A percentile compares a stretch with the other conserved stretches of the same genome.
Evolutionary conservation across 2,329 filamentous ascomycete species (phyloP).

Genomic region (Trichoderma sp.): DNA sequence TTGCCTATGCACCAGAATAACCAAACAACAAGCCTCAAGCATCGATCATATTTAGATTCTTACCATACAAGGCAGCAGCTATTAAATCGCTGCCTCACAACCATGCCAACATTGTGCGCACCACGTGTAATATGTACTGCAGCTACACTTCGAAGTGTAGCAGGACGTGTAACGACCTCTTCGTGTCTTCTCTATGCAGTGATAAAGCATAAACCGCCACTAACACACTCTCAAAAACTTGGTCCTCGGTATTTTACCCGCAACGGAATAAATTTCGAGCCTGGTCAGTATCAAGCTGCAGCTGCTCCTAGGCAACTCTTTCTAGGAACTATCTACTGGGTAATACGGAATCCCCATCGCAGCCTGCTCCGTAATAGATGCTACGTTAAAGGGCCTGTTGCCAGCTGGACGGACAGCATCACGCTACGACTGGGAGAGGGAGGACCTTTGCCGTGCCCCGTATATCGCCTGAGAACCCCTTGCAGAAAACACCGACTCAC

Average conservation of each 20-base stretch:
- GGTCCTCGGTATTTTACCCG: neutral
- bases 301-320: constrained; percentile 11
- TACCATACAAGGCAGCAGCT: neutral
- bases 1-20: neutral
- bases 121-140: neutral
- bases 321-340: neutral
- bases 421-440: neutral
- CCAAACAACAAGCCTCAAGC: neutral
- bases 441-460: neutral
- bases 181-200: neutral
- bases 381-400: neutral
- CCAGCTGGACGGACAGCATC: neutral
- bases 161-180: neutral
- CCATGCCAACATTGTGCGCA: neutral
- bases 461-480: constrained; percentile 1
- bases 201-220: neutral
- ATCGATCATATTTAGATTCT: neutral
- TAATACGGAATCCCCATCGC: neutral
- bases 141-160: neutral
- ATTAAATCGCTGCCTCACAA: neutral
- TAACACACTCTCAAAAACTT: neutral
- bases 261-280: constrained; percentile 14
- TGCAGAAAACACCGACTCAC: constrained; percentile 23
- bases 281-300: neutral
- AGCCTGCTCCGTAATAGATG: constrained; percentile 1